Evolutionary conservation across 345 rosid species (phyloP).

Genomic region (Erodium maritimum): DNA sequence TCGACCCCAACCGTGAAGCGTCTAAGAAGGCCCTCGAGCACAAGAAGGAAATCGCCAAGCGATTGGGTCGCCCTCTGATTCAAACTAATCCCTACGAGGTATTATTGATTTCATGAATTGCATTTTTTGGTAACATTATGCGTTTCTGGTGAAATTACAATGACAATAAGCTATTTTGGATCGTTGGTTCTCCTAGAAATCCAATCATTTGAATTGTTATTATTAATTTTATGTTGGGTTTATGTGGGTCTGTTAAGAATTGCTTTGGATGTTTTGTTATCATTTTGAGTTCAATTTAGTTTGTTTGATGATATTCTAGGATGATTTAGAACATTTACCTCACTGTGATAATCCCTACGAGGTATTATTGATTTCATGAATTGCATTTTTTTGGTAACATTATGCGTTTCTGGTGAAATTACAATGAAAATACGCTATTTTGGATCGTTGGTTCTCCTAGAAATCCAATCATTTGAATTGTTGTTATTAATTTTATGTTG

Average conservation of each 20-base stretch:
- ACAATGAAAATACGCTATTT: too few species aligned
- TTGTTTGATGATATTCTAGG: too few species aligned
- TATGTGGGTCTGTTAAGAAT: background rate
- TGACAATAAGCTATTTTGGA: background rate
- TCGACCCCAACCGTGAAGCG: constrained; percentile 88
- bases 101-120: background rate
- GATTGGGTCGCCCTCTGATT: constrained; percentile 82
- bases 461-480: background rate
- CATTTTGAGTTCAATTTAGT: background rate
- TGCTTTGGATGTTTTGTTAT: background rate
- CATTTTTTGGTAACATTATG: too few species aligned
- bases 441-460: background rate
- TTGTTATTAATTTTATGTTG: background rate
- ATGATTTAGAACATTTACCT: too few species aligned
- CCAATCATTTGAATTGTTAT: background rate
- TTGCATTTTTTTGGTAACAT: too few species aligned
- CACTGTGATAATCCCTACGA: too few species aligned
- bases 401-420: too few species aligned
- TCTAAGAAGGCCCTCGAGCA: constrained; percentile 85
- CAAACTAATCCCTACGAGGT: constrained; percentile 92
- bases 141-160: background rate
- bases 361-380: too few species aligned
- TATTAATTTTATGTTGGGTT: background rate
- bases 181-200: background rate
- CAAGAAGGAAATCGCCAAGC: constrained; percentile 83